Evolutionary conservation across 306 rosid genomes (phyloP).

Genomic region (Prunus campanulata): DNA sequence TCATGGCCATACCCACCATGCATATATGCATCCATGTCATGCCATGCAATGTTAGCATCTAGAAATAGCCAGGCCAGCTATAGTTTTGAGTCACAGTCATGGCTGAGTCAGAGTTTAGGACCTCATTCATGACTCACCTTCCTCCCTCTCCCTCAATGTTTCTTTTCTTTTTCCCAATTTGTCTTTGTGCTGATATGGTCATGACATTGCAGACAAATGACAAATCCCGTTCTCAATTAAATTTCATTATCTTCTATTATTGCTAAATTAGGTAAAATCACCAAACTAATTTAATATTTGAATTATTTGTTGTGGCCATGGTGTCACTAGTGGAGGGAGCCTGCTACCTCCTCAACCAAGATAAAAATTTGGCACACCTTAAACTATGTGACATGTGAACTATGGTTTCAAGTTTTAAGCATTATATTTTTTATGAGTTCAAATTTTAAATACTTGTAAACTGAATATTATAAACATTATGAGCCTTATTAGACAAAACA

Average conservation of each 20-base stretch:
- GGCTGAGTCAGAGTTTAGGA: slow-evolving; percentile 48
- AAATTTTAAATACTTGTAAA: not conserved
- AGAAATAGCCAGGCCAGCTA: slow-evolving; percentile 7
- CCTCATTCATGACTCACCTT: slow-evolving; percentile 44
- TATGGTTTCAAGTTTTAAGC: not conserved
- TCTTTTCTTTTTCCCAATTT: not conserved
- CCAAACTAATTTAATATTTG: not conserved
- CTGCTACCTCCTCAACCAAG: not conserved
- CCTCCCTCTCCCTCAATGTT: slow-evolving; percentile 1
- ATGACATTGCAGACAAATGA: not conserved
- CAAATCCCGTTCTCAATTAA: slow-evolving; percentile 6
- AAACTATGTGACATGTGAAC: not conserved
- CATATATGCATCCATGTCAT: not conserved
- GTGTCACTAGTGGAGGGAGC: slow-evolving; percentile 13
- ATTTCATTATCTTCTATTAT: slow-evolving; percentile 13
- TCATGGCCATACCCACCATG: not conserved
- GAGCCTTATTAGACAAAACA: no score
- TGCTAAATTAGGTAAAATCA: slow-evolving; percentile 12
- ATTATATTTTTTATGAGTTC: not conserved
- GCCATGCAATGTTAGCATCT: not conserved
- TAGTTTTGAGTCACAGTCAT: slow-evolving; percentile 37
- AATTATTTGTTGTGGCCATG: not conserved
- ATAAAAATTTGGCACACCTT: not conserved
- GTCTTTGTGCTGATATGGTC: not conserved
- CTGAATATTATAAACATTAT: no score